A percentile compares a stretch with the other conserved stretches of the same genome.
These are phyloP conservation scores for Arthrobotrys entomopaga DNA, from an alignment of 2,329 filamentous ascomycete genomes.

Conservation along the genomic window DNA sequence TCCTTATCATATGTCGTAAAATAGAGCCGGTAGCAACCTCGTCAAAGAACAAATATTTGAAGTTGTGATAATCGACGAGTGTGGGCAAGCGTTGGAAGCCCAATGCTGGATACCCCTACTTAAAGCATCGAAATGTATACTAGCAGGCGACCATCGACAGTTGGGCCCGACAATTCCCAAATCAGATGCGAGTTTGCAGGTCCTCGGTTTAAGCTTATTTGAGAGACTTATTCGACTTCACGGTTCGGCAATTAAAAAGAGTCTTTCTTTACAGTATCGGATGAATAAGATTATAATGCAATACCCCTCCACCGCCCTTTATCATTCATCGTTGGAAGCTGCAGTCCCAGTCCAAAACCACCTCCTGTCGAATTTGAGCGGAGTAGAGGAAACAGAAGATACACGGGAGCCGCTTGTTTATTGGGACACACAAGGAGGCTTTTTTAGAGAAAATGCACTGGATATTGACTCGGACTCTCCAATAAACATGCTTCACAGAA, in stretches of 20 bases:
- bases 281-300: conserved; percentile 98
- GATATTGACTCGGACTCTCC: conserved; percentile 61
- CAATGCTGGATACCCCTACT: conserved; percentile 96
- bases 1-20: background rate
- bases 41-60: conserved; percentile 84
- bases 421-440: conserved; percentile 94
- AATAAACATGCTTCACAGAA: background rate
- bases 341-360: conserved; percentile 80
- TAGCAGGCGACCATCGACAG: conserved; percentile 94
- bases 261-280: conserved; percentile 96
- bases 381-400: conserved; percentile 82
- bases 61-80: conserved; percentile 94
- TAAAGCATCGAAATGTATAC: conserved; percentile 79
- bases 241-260: conserved; percentile 84
- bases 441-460: conserved; percentile 78
- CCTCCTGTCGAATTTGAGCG: conserved; percentile 78
- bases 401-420: conserved; percentile 89
- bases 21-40: conserved; percentile 78
- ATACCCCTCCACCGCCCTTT: conserved; percentile 89
- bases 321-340: conserved; percentile 82
- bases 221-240: conserved; percentile 85
- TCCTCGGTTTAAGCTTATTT: conserved; percentile 90
- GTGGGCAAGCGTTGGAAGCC: conserved; percentile 92
- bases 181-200: conserved; percentile 63
- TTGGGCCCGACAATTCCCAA: conserved; percentile 95